Evolutionary conservation across 441 rosid genomes (phyloP).

Genomic region (Corymbia calophylla): DNA sequence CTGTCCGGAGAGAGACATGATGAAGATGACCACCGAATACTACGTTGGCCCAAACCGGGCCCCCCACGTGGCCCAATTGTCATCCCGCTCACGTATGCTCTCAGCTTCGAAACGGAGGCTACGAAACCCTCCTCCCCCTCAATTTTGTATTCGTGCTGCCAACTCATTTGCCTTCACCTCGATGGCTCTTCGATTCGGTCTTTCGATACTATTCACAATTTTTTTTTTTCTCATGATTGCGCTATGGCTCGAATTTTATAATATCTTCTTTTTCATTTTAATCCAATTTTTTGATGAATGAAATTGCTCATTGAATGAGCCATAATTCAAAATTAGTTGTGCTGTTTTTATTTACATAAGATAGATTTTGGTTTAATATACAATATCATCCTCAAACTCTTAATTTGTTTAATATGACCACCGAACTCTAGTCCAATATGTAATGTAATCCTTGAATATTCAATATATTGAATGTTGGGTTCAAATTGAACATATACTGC

Average conservation of each 20-base stretch:
- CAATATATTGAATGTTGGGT: rapidly evolving
- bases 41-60: neutral
- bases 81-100: neutral
- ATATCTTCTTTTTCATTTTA: neutral
- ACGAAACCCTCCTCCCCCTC: neutral
- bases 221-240: neutral
- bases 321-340: rapidly evolving
- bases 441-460: rapidly evolving
- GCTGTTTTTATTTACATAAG: rapidly evolving
- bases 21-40: neutral
- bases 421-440: rapidly evolving
- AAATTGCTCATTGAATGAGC: rapidly evolving
- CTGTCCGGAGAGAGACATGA: neutral
- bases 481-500: rapidly evolving
- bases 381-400: rapidly evolving
- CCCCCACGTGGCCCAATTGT: neutral
- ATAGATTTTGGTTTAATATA: rapidly evolving
- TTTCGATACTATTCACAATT: rapidly evolving
- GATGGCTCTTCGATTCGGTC: neutral
- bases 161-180: neutral
- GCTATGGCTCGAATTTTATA: neutral
- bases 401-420: rapidly evolving
- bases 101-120: neutral
- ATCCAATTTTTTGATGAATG: rapidly evolving
- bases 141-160: neutral